Base-by-base conservation (phyloP, 2,329 filamentous ascomycete species). In the Arthrinium puccinioides region DNA sequence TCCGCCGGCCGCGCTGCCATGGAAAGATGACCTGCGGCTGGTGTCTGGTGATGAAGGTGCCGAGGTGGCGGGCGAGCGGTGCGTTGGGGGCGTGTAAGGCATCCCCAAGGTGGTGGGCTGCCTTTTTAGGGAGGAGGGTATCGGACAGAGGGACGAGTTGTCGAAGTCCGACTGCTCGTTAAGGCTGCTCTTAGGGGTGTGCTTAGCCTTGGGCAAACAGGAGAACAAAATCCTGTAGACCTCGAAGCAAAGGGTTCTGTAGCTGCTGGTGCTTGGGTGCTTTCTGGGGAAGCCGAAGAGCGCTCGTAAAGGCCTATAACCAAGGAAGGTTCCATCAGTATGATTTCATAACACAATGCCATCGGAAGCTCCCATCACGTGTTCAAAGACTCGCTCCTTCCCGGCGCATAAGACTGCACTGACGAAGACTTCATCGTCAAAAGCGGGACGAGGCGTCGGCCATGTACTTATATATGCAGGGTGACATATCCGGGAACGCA, bases 61-160 rank as follows among this genome's bases (percentile, higher is more conserved):
- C 52, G 78, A 79, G 44, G 73, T 69, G 49, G 76, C 68, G 54
- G 78, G 76, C 43, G 78, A 81, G 56, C 72, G 67, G 56, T 76
- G 75, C 52, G 81, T 77, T 45, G 86, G 86, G 43, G 86, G 85
- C 62, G 86, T 92, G 70, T 92, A 92, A 78, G 86, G 86, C 86
- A 92, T 92, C 68, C 74, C 68, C 60, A 60, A 52, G 38, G 48
- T 48, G 53, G 47, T 48, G 46, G 52, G 41, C 45, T 48, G 49
- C 56, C 51, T 45, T 36, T 39, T 36, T 29, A 38, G 28, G 16
- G 42, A 42, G 44, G 45, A 49, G 44, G 51, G 39, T 45, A 44
- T 44, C 43, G 50, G 49, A 41, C 42, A 35, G 29, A 47, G 36
- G 40, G 42, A 41, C 34, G 42, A 35, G 21, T 47, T 41, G 40